Percentiles rank a stretch among this genome's conserved stretches.
Evolutionary conservation across 805 yeast genomes (phyloP).

Genomic region (Saccharomyces jurei): DNA sequence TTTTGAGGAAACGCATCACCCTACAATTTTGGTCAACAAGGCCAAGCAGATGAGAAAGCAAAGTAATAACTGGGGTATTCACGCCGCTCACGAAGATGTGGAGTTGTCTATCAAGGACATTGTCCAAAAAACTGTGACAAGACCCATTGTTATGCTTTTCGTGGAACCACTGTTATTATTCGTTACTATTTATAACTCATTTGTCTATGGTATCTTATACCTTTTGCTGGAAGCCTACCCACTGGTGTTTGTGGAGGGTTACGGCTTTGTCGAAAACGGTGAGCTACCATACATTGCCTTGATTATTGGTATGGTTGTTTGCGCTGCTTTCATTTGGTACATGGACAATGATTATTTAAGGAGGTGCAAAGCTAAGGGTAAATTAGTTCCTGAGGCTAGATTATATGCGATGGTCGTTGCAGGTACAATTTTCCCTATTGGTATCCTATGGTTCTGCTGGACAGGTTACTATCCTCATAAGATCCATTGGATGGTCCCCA

Average conservation of each 20-base stretch:
- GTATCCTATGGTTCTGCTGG: constrained; percentile 85
- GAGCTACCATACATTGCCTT: constrained; percentile 77
- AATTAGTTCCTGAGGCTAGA: constrained; percentile 71
- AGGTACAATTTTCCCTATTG: constrained; percentile 62
- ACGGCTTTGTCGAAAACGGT: constrained; percentile 41
- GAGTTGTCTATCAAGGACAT: constrained; percentile 51
- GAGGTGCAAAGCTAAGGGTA: constrained; percentile 44
- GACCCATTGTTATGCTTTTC: constrained; percentile 62
- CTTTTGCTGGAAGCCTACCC: constrained; percentile 71
- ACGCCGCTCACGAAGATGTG: constrained; percentile 65
- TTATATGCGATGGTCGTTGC: constrained; percentile 70
- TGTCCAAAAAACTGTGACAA: constrained; percentile 49
- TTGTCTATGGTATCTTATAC: constrained; percentile 73
- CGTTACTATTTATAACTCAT: constrained; percentile 63
- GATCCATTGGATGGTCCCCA: constrained; percentile 80
- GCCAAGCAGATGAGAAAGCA: constrained; percentile 54
- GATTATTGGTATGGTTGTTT: constrained; percentile 57
- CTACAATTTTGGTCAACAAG: constrained; percentile 52
- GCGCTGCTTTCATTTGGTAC: constrained; percentile 45
- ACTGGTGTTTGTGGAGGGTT: constrained; percentile 54
- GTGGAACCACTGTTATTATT: constrained; percentile 68
- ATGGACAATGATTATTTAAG: constrained; percentile 46
- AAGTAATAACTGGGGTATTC: constrained; percentile 78
- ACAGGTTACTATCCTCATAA: constrained; percentile 63
- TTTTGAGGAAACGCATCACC: constrained; percentile 64